Evolutionary conservation across 192 early-diverging fungal genomes (phyloP).

Genomic region (Ambispora gerdemannii): DNA sequence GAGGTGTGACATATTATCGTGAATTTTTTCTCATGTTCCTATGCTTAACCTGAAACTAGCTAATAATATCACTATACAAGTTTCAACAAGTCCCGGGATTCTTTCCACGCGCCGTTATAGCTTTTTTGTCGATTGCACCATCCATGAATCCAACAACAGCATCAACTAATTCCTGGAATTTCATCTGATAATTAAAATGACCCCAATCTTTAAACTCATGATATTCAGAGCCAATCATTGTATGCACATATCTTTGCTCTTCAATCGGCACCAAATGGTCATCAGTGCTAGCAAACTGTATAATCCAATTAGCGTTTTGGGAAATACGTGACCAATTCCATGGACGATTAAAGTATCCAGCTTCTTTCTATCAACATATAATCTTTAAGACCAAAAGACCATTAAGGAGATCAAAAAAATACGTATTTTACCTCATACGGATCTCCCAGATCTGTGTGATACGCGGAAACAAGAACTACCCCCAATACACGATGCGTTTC

Average conservation of each 20-base stretch:
- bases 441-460: slow-evolving; percentile 40
- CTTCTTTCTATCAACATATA: slow-evolving; percentile 25
- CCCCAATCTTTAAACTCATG: slow-evolving; percentile 40
- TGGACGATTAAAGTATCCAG: slow-evolving; percentile 42
- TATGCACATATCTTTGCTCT: slow-evolving; percentile 42
- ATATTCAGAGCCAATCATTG: slow-evolving; percentile 37
- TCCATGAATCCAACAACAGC: slow-evolving; percentile 34
- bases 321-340: slow-evolving; percentile 43
- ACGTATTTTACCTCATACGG: slow-evolving; percentile 31
- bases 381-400: neutral
- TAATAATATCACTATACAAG: no score
- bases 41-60: no score
- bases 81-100: no score
- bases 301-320: slow-evolving; percentile 35
- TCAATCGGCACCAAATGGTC: slow-evolving; percentile 41
- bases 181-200: slow-evolving; percentile 35
- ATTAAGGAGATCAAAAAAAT: neutral
- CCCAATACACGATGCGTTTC: slow-evolving; percentile 37
- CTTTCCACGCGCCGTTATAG: no score
- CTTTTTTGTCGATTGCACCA: neutral
- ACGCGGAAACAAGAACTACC: slow-evolving; percentile 43
- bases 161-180: slow-evolving; percentile 41
- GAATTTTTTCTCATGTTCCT: no score
- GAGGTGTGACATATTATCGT: no score
- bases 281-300: slow-evolving; percentile 36